These are phyloP conservation scores for Chlorophyllum brunneum DNA, from an alignment of 768 basidiomycete genomes.

Conservation along the genomic window DNA sequence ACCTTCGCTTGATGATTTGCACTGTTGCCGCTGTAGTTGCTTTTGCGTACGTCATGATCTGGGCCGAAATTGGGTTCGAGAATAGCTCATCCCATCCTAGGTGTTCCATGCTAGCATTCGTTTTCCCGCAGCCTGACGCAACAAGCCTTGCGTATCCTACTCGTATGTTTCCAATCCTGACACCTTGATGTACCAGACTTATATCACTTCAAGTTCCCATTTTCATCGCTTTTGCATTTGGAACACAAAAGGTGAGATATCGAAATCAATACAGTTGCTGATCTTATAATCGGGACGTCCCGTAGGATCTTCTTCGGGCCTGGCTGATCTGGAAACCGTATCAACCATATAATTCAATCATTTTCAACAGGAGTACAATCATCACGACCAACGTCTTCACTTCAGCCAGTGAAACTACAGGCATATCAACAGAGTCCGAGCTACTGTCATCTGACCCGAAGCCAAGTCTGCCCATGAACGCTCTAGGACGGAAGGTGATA, in stretches of 20 bases:
- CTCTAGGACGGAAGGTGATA: neutral
- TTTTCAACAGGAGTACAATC: neutral
- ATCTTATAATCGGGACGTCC: neutral
- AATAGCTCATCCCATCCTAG: neutral
- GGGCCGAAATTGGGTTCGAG: neutral
- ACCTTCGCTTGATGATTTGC: neutral
- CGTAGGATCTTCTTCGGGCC: constrained; percentile 7
- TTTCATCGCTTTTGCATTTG: constrained; percentile 7
- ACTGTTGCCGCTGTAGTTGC: neutral
- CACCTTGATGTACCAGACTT: neutral
- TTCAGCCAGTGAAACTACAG: neutral
- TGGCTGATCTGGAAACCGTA: constrained; percentile 4
- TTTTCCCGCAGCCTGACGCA: neutral
- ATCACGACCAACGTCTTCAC: constrained; percentile 4
- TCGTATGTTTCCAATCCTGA: neutral
- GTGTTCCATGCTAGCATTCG: neutral
- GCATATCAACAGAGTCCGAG: neutral
- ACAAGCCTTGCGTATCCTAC: neutral
- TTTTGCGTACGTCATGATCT: constrained; percentile 1
- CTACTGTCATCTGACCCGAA: neutral
- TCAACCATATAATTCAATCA: neutral
- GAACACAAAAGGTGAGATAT: constrained; percentile 5
- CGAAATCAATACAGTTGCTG: too few relatives aligned
- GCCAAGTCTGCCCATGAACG: too few relatives aligned
- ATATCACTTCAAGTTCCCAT: neutral